phyloP scores from a whole-genome alignment of 768 basidiomycete species.

The Xerocomus potaroensis region DNA sequence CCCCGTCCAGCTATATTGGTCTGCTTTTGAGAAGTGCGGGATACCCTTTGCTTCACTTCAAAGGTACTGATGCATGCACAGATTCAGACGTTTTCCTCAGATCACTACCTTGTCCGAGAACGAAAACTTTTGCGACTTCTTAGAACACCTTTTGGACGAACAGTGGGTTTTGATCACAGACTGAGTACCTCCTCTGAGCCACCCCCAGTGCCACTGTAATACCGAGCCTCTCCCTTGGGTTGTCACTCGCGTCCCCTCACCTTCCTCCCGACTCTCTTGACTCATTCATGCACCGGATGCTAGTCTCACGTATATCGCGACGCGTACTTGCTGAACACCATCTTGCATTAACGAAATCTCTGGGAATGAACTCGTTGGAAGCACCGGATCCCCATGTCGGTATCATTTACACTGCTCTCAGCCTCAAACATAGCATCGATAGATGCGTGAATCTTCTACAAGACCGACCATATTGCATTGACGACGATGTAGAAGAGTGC shows the following conservation, averaged over 20 bases:
- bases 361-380: conserved; percentile 34
- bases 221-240: conserved; percentile 74
- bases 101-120: conserved; percentile 75
- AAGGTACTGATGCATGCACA: conserved; percentile 29
- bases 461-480: conserved; percentile 41
- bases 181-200: conserved; percentile 5
- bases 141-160: conserved; percentile 59
- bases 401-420: conserved; percentile 75
- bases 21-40: conserved; percentile 75
- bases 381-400: conserved; percentile 65
- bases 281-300: conserved; percentile 87
- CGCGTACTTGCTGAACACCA: conserved; percentile 89
- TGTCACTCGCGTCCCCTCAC: conserved; percentile 80
- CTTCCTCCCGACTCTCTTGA: conserved; percentile 76
- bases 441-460: conserved; percentile 59
- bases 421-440: conserved; percentile 66
- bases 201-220: conserved; percentile 63
- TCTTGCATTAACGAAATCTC: conserved; percentile 67
- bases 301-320: conserved; percentile 84
- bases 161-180: conserved; percentile 50
- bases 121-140: conserved; percentile 70
- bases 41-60: neutral
- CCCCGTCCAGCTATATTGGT: conserved; percentile 67
- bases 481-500: conserved; percentile 33
- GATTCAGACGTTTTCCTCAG: conserved; percentile 69